Evolutionary conservation across 768 basidiomycete species (phyloP).

Genomic region (Cyclocybe cylindracea): DNA sequence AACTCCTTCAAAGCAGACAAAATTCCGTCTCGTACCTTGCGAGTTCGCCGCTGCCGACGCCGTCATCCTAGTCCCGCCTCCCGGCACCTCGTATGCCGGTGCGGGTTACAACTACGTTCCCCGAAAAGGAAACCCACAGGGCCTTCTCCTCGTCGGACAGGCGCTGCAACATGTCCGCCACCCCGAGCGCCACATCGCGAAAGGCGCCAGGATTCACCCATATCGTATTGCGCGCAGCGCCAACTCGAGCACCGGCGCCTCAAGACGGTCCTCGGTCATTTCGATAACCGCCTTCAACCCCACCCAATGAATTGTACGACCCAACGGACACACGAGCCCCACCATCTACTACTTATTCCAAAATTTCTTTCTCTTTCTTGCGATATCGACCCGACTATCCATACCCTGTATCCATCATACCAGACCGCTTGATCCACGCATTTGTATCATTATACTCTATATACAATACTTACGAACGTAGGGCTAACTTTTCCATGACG

Average conservation of each 20-base stretch:
- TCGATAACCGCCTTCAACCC: slow-evolving; percentile 11
- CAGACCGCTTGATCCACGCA: neutral
- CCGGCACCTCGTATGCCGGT: slow-evolving; percentile 7
- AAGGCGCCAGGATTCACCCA: slow-evolving; percentile 55
- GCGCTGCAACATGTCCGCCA: slow-evolving; percentile 48
- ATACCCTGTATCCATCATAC: slow-evolving; percentile 10
- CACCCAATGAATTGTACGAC: slow-evolving; percentile 5
- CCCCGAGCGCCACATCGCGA: slow-evolving; percentile 36
- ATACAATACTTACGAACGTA: slow-evolving; percentile 1
- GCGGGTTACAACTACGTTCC: slow-evolving; percentile 11
- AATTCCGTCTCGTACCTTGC: slow-evolving; percentile 48
- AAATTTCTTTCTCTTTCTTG: slow-evolving; percentile 3
- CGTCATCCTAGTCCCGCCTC: slow-evolving; percentile 44
- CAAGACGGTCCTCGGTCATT: slow-evolving; percentile 15
- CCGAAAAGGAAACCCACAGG: slow-evolving; percentile 18
- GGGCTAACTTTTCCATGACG: neutral
- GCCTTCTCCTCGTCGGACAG: slow-evolving; percentile 52
- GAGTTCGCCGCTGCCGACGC: slow-evolving; percentile 56
- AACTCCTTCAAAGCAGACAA: slow-evolving; percentile 16
- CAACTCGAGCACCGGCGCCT: neutral
- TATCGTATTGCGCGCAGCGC: slow-evolving; percentile 34
- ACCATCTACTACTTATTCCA: neutral
- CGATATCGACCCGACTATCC: slow-evolving; percentile 1
- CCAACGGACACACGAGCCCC: neutral
- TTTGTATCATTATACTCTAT: slow-evolving; percentile 8